phyloP scores from a whole-genome alignment of 164 flowering plant genomes.

The Vitis cinerea region DNA sequence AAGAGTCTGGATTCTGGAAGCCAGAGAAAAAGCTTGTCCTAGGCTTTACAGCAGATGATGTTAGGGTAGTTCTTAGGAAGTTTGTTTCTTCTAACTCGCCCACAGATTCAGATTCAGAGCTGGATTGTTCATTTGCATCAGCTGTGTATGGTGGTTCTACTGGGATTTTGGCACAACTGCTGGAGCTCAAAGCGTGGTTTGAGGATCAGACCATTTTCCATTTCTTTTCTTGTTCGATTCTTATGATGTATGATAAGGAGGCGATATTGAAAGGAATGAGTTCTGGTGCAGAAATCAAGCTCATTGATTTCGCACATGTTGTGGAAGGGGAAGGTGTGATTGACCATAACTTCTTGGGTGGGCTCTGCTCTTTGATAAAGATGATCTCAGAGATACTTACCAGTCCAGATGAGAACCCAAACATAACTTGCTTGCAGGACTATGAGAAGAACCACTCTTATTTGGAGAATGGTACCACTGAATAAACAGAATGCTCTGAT shows the following conservation, averaged over 20 bases:
- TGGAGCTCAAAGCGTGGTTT: constrained; percentile 87
- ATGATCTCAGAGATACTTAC: constrained; percentile 58
- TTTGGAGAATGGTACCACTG: too few species aligned
- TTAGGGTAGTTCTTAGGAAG: constrained; percentile 49
- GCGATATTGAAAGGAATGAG: constrained; percentile 26
- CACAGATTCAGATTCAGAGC: constrained; percentile 24
- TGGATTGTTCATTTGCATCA: constrained; percentile 62
- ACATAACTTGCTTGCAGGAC: too few species aligned
- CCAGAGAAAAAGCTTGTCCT: constrained; percentile 46
- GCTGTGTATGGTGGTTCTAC: constrained; percentile 62
- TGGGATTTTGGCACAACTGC: constrained; percentile 72
- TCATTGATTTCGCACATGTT: constrained; percentile 90
- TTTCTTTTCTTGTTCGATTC: constrained; percentile 75
- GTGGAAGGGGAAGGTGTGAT: constrained; percentile 67
- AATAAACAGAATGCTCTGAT: too few species aligned
- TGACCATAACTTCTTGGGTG: constrained; percentile 93
- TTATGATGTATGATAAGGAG: constrained; percentile 62
- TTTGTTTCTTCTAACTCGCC: constrained; percentile 69
- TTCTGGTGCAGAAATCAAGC: constrained; percentile 54
- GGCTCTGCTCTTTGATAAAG: constrained; percentile 89
- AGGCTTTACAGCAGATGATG: constrained; percentile 40
- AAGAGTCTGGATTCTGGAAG: constrained; percentile 59
- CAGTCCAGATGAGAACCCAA: constrained; percentile 18
- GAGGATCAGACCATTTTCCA: constrained; percentile 78
- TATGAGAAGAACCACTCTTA: too few species aligned